Base-by-base conservation (phyloP, 805 yeast genomes). In the Dipodascopsis uninucleata region DNA sequence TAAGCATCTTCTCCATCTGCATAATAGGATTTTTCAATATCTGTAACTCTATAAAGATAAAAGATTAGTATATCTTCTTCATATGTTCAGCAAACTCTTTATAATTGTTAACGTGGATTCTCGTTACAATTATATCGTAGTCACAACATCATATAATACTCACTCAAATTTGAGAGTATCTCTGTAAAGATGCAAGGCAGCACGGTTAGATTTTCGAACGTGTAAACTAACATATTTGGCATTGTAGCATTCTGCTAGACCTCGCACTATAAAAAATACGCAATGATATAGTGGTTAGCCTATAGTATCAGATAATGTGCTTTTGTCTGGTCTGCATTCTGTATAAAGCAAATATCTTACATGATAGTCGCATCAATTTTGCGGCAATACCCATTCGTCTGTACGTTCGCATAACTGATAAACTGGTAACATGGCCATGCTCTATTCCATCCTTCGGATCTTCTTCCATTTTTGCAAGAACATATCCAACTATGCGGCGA, bases 1-100 rank as follows among this genome's bases (percentile, higher is more conserved):
- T 89, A 90, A 12, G 98, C 98, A 67, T 93, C 97, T 67, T 93
- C 98, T 25, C 95, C 95, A 66, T 93, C 97, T 41, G 89, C 96
- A 60, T 93, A 93, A 65, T 93, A 93, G n/a, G 83, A 76, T 53
- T 78, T 82, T 58, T 88, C 96, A 47, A 93, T 79, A 32, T 81
- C 77, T 45, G 83, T 71, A 33, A 86, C 93, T n/a, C 58, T 53
- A 29, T 2, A 33, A 35, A 14, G 7, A 20, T 3, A 16, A 8
- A 28, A 9, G 46, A n/a, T n/a, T n/a, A n/a, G n/a, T n/a, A n/a
- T n/a, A n/a, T n/a, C n/a, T n/a, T n/a, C n/a, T n/a, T n/a, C n/a
- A n/a, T n/a, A n/a, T n/a, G n/a, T n/a, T n/a, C n/a, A n/a, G n/a
- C n/a, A n/a, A n/a, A n/a, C n/a, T n/a, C n/a, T n/a, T n/a, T n/a